Percentiles rank a stretch among this genome's conserved stretches.
Evolutionary conservation across 1,284 basidiomycete genomes (phyloP).

Genomic region (Singerocomus inundabilis): DNA sequence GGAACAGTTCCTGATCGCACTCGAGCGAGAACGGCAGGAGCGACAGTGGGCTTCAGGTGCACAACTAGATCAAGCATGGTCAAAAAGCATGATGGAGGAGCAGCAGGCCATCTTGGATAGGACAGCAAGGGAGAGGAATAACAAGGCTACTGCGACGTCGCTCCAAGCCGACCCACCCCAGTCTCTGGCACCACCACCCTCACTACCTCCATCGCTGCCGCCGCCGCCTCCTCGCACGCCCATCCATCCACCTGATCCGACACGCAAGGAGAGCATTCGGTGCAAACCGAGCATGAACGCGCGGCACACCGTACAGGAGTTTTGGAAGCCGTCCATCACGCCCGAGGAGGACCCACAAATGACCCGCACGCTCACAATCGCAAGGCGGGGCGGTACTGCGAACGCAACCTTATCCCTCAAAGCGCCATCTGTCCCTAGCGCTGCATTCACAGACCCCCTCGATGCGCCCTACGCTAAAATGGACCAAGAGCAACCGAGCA

Average conservation of each 20-base stretch:
- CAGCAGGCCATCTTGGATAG: slow-evolving; percentile 43
- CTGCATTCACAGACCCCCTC: slow-evolving; percentile 31
- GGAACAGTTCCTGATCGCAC: slow-evolving; percentile 40
- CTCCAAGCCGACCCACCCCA: slow-evolving; percentile 6
- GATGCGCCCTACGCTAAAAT: slow-evolving; percentile 13
- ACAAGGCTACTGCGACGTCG: slow-evolving; percentile 9
- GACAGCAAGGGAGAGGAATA: slow-evolving; percentile 33
- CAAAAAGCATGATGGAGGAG: slow-evolving; percentile 38
- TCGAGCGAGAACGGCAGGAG: slow-evolving; percentile 44
- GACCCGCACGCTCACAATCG: slow-evolving; percentile 35
- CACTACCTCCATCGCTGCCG: background rate
- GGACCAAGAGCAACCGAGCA: slow-evolving; percentile 30
- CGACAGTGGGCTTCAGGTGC: slow-evolving; percentile 40
- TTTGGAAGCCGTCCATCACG: slow-evolving; percentile 46
- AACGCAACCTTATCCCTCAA: slow-evolving; percentile 38
- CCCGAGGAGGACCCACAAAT: slow-evolving; percentile 42
- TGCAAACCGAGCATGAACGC: slow-evolving; percentile 31
- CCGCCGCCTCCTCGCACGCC: slow-evolving; percentile 16
- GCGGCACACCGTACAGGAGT: slow-evolving; percentile 32
- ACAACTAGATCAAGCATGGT: slow-evolving; percentile 36
- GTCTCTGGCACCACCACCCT: background rate
- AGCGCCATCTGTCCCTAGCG: slow-evolving; percentile 31
- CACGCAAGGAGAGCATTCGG: slow-evolving; percentile 29
- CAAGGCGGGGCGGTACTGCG: slow-evolving; percentile 39
- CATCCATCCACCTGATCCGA: slow-evolving; percentile 23